Evolutionary conservation across 208 protist genomes (phyloP), one percentile per base, ranked within the genome.

Genomic region (Leishmania lainsoni): DNA sequence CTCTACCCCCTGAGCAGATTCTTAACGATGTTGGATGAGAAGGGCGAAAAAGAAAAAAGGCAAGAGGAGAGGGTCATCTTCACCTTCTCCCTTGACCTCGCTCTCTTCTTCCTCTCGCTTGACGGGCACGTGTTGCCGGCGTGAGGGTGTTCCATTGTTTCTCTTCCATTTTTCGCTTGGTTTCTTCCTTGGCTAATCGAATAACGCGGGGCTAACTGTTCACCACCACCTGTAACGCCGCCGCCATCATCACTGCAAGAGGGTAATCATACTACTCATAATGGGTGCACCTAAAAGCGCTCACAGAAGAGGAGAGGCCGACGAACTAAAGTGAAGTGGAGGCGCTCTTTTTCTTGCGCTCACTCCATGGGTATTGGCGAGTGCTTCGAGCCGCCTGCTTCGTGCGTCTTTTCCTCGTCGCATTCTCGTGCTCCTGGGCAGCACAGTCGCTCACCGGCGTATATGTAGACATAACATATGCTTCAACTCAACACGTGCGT

Each of bases 151-250:
- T 49, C 17, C 26, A 14, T 49, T 29, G 22, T 45, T 78, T 66
- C 17, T 22, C 20, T 10, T n/a, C 5, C 51, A 48, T 77, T 35
- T 66, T 17, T 52, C 5, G 39, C 35, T 20, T 51, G 20, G 69
- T 51, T 32, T 58, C 29, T 12, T 2, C 17, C 6, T 29, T 72
- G 32, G 35, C 32, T 49, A 72, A 72, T 48, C 68, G 68, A 72
- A 72, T 72, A 72, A 72, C 68, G 68, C 68, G 22, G 22, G n/a
- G 22, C 68, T 72, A 72, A 72, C 12, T 49, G 42, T 49, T 1
- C 20, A 35, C 59, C 10, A 39, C 26, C 58, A 29, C 58, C 35
- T 39, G 35, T 39, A 39, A 39, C 54, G 20, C 2, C 54, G 5
- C 58, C 26, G 6, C 58, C 8, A 8, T 22, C 58, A 22, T 22